Evolutionary conservation across 2,329 filamentous ascomycete species (phyloP).

Genomic region (Coleophoma eucalyptorum): DNA sequence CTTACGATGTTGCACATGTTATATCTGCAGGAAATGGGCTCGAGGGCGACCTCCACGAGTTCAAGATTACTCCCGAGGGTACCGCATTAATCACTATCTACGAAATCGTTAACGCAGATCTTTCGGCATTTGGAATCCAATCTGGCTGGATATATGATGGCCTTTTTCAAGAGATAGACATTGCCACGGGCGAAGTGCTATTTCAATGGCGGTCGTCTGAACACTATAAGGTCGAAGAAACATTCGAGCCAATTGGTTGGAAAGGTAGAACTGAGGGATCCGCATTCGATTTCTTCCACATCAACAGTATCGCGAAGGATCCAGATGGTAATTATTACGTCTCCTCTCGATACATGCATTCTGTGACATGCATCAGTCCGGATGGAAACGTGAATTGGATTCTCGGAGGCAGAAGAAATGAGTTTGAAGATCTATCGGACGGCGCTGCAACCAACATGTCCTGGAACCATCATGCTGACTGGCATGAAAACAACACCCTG

Average conservation of each 20-base stretch:
- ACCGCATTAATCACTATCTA: slow-evolving; percentile 39
- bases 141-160: slow-evolving; percentile 35
- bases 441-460: slow-evolving; percentile 38
- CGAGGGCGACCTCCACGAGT: slow-evolving; percentile 39
- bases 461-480: slow-evolving; percentile 44
- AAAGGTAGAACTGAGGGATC: not conserved
- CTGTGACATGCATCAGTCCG: slow-evolving; percentile 39
- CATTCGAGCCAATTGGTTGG: not conserved
- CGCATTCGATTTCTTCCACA: slow-evolving; percentile 24
- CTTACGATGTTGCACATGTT: not conserved
- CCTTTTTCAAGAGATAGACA: slow-evolving; percentile 42
- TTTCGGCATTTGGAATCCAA: slow-evolving; percentile 29
- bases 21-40: slow-evolving; percentile 20
- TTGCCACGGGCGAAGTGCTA: slow-evolving; percentile 39
- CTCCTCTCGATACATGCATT: slow-evolving; percentile 38
- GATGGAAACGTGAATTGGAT: slow-evolving; percentile 41
- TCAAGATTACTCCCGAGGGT: slow-evolving; percentile 34
- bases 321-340: slow-evolving; percentile 37
- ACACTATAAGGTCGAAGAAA: slow-evolving; percentile 1
- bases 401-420: slow-evolving; percentile 36
- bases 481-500: slow-evolving; percentile 1
- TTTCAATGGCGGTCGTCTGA: slow-evolving; percentile 41
- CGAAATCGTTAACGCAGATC: slow-evolving; percentile 31
- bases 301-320: slow-evolving; percentile 31
- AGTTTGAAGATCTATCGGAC: slow-evolving; percentile 26